Conservation (phyloP, 257 asterid species). For the Echium plantagineum region DNA sequence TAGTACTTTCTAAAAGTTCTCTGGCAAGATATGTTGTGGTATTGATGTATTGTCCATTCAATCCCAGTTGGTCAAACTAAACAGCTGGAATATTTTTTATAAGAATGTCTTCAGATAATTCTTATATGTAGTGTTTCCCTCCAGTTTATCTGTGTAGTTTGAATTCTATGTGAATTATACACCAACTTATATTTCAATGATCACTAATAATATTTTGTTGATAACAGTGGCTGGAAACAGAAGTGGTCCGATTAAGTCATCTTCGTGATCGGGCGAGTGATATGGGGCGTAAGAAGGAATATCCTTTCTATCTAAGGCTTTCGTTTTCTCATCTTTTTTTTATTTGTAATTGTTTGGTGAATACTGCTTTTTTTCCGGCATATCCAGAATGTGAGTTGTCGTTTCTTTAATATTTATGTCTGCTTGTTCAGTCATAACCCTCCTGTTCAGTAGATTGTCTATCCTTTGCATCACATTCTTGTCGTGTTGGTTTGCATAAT, state of each 20-base stretch:
- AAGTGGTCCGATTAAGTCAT: constrained; percentile 73
- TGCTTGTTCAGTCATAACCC: neutral
- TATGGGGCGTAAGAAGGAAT: constrained; percentile 90
- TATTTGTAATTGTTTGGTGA: neutral
- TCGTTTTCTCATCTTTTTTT: neutral
- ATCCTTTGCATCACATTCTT: neutral
- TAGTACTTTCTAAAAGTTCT: neutral
- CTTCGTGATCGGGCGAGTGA: constrained; percentile 99
- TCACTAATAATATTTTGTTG: constrained; percentile 2
- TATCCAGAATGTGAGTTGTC: neutral
- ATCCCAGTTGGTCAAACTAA: too few species aligned
- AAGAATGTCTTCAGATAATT: too few species aligned
- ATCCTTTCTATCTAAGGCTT: constrained; percentile 45
- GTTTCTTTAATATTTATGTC: neutral
- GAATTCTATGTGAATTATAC: neutral
- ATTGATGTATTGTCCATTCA: too few species aligned
- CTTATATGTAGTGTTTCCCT: neutral
- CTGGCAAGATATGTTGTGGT: neutral
- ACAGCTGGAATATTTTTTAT: too few species aligned
- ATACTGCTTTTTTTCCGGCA: neutral
- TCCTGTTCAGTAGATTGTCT: neutral
- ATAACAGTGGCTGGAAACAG: constrained; percentile 95
- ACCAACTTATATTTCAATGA: neutral
- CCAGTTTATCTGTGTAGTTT: neutral
- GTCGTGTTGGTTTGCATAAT: neutral